Evolutionary conservation across 164 flowering plant species (phyloP).

Genomic region (Umbellularia californica): DNA sequence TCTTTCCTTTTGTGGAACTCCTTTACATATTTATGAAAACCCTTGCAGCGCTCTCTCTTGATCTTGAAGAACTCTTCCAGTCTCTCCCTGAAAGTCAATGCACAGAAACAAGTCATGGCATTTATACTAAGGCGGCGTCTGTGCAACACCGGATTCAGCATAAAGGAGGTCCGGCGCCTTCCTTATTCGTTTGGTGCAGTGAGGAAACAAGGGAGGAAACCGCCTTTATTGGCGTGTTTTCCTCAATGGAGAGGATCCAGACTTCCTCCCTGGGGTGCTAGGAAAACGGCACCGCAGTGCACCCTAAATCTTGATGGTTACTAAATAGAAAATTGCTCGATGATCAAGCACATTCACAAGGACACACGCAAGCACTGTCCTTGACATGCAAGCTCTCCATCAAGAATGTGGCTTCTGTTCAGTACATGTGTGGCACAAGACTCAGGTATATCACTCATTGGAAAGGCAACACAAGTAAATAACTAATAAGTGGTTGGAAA

Average conservation of each 20-base stretch:
- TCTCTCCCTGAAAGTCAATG: constrained; percentile 59
- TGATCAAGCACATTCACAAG: not conserved
- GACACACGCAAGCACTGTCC: not conserved
- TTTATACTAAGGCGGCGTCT: too few species aligned
- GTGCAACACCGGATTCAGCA: too few species aligned
- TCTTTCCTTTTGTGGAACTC: constrained; percentile 98
- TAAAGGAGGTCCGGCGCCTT: not conserved
- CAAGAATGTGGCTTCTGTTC: not conserved
- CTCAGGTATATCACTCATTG: not conserved
- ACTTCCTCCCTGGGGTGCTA: too few species aligned
- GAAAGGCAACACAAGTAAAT: not conserved
- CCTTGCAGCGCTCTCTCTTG: constrained; percentile 92
- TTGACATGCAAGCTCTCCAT: not conserved
- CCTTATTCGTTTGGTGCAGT: too few species aligned
- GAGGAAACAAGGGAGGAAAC: too few species aligned
- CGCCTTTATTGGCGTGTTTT: too few species aligned
- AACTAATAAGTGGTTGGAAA: not conserved
- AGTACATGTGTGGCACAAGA: not conserved
- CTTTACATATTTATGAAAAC: constrained; percentile 78
- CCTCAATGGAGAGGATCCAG: too few species aligned
- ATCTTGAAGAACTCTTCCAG: constrained; percentile 79
- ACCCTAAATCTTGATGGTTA: not conserved
- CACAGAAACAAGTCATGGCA: not conserved
- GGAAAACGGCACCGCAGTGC: too few species aligned
- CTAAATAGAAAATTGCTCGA: not conserved